These are phyloP conservation scores for Blastobotrys apis DNA, from an alignment of 1,139 yeast genomes.

Conservation along the genomic window DNA sequence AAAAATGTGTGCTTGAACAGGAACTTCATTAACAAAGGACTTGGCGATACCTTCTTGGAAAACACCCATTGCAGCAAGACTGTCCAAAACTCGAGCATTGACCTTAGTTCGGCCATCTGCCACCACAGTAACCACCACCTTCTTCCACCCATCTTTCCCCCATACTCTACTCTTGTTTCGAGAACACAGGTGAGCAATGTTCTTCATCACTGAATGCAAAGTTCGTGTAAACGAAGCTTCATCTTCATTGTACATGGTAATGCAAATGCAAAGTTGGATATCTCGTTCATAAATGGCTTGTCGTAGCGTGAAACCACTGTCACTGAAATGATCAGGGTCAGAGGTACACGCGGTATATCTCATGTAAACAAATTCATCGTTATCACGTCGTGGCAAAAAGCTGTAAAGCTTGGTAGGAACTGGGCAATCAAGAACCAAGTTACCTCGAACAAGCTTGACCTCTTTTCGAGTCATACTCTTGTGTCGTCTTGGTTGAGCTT, in stretches of 20 bases:
- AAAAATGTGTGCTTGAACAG: conserved; percentile 86
- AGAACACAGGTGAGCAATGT: conserved; percentile 79
- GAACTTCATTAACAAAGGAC: conserved; percentile 83
- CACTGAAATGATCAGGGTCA: conserved; percentile 78
- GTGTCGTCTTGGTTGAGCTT: conserved; percentile 58
- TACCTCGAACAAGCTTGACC: conserved; percentile 68
- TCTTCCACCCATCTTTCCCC: conserved; percentile 97
- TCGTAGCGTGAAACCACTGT: conserved; percentile 76
- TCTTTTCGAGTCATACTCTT: conserved; percentile 55
- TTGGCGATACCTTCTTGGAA: conserved; percentile 96
- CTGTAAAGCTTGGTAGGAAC: conserved; percentile 81
- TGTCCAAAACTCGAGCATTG: conserved; percentile 73
- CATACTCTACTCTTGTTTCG: conserved; percentile 78
- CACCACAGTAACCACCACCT: conserved; percentile 82
- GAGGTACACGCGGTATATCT: conserved; percentile 92
- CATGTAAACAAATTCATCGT: conserved; percentile 92
- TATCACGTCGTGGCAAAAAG: conserved; percentile 74
- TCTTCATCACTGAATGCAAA: conserved; percentile 87
- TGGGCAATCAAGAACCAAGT: conserved; percentile 85
- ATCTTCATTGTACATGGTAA: conserved; percentile 96
- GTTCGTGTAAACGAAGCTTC: conserved; percentile 86
- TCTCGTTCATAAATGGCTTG: conserved; percentile 82
- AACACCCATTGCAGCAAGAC: conserved; percentile 88
- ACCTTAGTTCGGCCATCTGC: conserved; percentile 92
- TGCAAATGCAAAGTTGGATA: conserved; percentile 82